Base-by-base conservation (phyloP, 495 filamentous ascomycete genomes). In the Podospora australis region DNA sequence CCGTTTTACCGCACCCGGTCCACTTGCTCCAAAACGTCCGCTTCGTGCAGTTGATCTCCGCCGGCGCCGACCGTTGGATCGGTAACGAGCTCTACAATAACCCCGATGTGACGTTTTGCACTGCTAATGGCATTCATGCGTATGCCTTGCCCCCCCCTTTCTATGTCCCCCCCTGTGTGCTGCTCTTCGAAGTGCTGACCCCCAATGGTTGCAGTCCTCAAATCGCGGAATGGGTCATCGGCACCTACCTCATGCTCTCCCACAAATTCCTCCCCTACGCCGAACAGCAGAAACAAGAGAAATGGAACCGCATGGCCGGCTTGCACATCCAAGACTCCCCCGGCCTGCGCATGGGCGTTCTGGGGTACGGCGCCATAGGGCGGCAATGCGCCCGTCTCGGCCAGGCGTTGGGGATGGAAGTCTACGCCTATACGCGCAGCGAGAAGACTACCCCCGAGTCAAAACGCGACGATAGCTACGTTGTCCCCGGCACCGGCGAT, bases 371-470 rank as follows among this genome's bases (percentile, higher is more conserved):
- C 32, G 60, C 65, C 13, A 72, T 67, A 49, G 88, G 88, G 1
- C 71, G 87, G 17, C 87, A 91, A 48, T 77, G 81, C 42, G 88
- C 78, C 17, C 75, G 82, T 13, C 72, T 92, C 1, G 80, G 77
- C 3, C 73, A 76, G 3, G 84, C 84, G 4, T 62, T 92, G 52
- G 89, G 89, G 2, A 90, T 89, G 81, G 76, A 82, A 21, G 80
- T 96, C 14, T 73, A 89, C 51, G 89, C 88, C 8, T 90, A 87
- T 70, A 94, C 88, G 1, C 85, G 84, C 2, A 74, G 73, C 4
- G 77, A 83, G 0, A 73, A 77, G 19, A 44, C 64, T 2, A 79
- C 75, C 0, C 71, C 75, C 0, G 72, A 73, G 32, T 70, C 78
- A 10, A 78, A 78, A 30, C 70, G 64, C 39, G 86, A 91, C 57